phyloP scores from a whole-genome alignment of 202 grass and related monocot species.

The Setaria italica region DNA sequence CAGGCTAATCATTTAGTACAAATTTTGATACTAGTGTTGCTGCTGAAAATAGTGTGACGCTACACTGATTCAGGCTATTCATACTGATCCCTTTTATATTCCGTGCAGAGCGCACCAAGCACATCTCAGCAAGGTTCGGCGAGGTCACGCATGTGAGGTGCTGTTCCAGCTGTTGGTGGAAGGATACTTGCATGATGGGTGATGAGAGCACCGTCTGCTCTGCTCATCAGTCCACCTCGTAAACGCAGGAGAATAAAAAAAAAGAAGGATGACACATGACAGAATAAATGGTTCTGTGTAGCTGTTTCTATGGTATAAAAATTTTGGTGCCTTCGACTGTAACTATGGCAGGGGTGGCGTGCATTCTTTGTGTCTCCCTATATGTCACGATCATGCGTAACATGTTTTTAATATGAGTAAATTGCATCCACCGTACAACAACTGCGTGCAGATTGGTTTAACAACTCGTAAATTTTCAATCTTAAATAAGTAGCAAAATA shows the following conservation, averaged over 20 bases:
- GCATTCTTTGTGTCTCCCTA: background rate
- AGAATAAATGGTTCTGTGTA: background rate
- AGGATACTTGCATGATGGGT: background rate
- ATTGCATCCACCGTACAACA: too few species aligned
- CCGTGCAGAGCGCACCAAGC: background rate
- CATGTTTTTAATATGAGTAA: too few species aligned
- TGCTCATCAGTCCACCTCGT: background rate
- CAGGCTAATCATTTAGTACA: too few species aligned
- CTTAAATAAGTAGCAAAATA: too few species aligned
- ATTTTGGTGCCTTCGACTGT: background rate
- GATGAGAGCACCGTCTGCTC: background rate
- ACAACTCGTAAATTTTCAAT: too few species aligned
- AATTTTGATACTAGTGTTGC: too few species aligned
- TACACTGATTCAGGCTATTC: background rate
- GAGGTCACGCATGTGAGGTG: conserved; percentile 35
- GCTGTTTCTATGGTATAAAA: background rate
- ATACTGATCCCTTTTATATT: background rate
- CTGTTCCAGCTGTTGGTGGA: background rate
- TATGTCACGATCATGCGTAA: background rate
- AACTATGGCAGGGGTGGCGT: background rate
- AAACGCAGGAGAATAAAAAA: background rate
- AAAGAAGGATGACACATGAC: background rate
- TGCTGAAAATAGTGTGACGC: background rate
- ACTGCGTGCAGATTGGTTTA: too few species aligned
- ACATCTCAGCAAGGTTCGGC: conserved; percentile 15